Conservation (phyloP, 75 land plant species). For the Selaginella moellendorffii region DNA sequence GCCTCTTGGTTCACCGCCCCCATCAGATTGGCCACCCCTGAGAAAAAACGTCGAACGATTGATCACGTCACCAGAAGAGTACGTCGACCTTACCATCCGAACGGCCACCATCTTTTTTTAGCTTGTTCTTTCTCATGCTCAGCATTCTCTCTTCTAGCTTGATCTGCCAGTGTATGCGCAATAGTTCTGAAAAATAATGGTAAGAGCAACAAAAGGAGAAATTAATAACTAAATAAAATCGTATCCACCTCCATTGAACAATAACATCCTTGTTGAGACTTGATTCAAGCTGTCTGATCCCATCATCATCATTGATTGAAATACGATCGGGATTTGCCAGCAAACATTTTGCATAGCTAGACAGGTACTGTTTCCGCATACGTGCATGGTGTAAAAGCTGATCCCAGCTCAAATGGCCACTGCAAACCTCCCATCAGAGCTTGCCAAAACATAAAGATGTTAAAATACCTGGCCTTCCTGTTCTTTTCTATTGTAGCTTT, state of each 20-base stretch:
- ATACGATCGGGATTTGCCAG: slow-evolving; percentile 41
- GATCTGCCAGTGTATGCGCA: slow-evolving; percentile 82
- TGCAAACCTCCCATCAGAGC: slow-evolving; percentile 18
- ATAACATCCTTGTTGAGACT: slow-evolving; percentile 70
- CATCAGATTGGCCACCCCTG: slow-evolving; percentile 38
- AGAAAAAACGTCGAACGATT: not conserved
- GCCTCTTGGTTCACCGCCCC: slow-evolving; percentile 32
- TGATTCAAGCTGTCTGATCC: slow-evolving; percentile 63
- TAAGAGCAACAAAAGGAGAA: not conserved
- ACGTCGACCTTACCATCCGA: slow-evolving; percentile 59
- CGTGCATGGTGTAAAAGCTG: slow-evolving; percentile 48
- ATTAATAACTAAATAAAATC: not conserved
- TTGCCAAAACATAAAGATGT: not conserved
- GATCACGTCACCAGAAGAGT: no score
- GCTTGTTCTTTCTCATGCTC: slow-evolving; percentile 24
- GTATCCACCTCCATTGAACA: slow-evolving; percentile 84
- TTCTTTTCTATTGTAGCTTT: slow-evolving; percentile 52
- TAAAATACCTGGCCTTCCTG: slow-evolving; percentile 61
- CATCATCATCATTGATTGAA: slow-evolving; percentile 58
- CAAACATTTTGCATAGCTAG: slow-evolving; percentile 57
- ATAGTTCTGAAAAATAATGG: slow-evolving; percentile 44
- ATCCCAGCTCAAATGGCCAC: slow-evolving; percentile 86
- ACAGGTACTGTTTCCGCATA: slow-evolving; percentile 63
- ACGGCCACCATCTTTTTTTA: slow-evolving; percentile 72
- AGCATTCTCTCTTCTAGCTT: slow-evolving; percentile 30